Conservation (phyloP, 176 grass and related monocot species). For the Eremochloa ophiuroides region DNA sequence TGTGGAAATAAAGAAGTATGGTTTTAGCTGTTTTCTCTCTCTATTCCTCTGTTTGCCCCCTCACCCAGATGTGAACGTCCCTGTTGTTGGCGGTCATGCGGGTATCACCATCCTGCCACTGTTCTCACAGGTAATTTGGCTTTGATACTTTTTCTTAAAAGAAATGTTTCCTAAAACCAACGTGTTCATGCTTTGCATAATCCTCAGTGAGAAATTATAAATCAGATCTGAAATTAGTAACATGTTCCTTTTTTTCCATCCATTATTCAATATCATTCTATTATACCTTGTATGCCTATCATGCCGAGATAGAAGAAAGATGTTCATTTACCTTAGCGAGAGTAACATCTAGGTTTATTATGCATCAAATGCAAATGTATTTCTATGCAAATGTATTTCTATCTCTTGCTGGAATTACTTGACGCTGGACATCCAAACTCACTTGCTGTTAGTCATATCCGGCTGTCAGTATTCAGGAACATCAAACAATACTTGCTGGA, state of each 20-base stretch:
- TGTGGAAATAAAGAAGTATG: background rate
- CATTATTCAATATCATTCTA: background rate
- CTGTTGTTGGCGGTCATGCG: conserved; percentile 91
- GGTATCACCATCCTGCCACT: conserved; percentile 85
- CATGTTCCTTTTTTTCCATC: background rate
- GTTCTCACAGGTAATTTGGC: conserved; percentile 63
- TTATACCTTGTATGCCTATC: background rate
- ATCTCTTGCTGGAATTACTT: background rate
- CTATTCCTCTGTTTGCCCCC: background rate
- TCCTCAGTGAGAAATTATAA: background rate
- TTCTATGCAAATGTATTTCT: background rate
- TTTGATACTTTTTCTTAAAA: background rate
- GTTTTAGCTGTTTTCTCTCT: background rate
- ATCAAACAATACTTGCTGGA: background rate
- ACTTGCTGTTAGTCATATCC: background rate
- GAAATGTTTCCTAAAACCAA: conserved; percentile 1
- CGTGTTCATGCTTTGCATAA: background rate
- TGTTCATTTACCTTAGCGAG: background rate
- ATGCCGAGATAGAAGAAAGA: background rate
- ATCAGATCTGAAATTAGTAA: background rate
- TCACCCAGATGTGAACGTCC: conserved; percentile 68
- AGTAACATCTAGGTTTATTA: background rate
- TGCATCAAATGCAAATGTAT: background rate
- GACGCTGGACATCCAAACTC: background rate
- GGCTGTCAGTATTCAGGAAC: background rate